Evolutionary conservation across 2,329 filamentous ascomycete species (phyloP), one percentile per base, ranked within the genome.

Genomic region (Aspergillus novoparasiticus): DNA sequence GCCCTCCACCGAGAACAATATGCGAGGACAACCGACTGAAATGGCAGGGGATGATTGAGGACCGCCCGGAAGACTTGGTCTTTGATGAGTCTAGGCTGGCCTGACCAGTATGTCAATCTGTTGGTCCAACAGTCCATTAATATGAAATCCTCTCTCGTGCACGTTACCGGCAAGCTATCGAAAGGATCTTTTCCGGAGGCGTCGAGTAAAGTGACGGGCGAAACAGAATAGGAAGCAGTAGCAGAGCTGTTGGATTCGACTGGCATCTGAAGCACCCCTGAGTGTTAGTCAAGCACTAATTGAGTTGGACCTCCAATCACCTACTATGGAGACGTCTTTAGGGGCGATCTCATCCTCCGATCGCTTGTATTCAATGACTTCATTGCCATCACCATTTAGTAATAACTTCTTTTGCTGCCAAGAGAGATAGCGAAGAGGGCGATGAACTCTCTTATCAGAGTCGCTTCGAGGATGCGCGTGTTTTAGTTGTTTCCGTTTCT

Each of bases 21-120:
- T 10, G 72, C 67, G 23, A 80, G 67, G 9, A 80, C 68, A 28
- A 75, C 68, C 12, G 76, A 70, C 59, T 79, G 75, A 61, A 80
- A 80, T 2, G 75, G 64, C 32, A 78, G 66, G 10, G 73, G 73
- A 63, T 78, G 70, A 26, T 63, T 65, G 69, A 76, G 75, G 30
- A 77, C 73, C 4, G 71, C 69, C 46, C 70, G 72, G 61, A 79
- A 79, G 9, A 77, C 72, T 11, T 70, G 68, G 12, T 75, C 70
- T 61, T 80, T 80, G 28, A 80, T 66, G 41, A 76, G 69, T 30
- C 65, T 59, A 59, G 80, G 80, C 60, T 78, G 75, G 1, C 79
- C 78, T 10, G 79, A 80, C 78, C 78, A 80, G 60, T 80, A 80
- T 0, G 72, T 71, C 55, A 80, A 68, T 51, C 73, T 76, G 55